phyloP scores from a whole-genome alignment of 2,329 filamentous ascomycete genomes.

The Aspergillus sp. region DNA sequence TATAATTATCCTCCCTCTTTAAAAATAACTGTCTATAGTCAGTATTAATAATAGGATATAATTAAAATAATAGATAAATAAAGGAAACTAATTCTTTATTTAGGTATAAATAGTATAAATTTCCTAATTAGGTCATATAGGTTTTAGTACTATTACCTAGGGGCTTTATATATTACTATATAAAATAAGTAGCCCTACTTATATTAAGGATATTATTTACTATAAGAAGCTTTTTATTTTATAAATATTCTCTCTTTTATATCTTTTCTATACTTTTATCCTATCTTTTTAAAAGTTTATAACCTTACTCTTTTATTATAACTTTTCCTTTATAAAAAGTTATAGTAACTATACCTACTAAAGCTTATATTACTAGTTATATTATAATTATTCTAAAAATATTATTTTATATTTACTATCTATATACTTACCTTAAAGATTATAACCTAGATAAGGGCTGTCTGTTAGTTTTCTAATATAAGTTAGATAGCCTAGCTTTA shows the following conservation, averaged over 20 bases:
- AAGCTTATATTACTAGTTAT: not conserved
- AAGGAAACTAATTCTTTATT: not conserved
- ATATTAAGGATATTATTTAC: not conserved
- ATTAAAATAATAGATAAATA: not conserved
- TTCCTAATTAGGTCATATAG: not conserved
- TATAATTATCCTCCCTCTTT: not conserved
- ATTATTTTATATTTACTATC: too few relatives aligned
- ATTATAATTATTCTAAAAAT: not conserved
- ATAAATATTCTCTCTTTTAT: not conserved
- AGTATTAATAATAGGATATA: not conserved
- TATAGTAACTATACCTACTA: not conserved
- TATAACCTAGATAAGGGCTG: too few relatives aligned
- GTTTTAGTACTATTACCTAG: slow-evolving; percentile 1
- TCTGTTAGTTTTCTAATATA: not conserved
- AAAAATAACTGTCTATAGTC: not conserved
- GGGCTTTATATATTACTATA: slow-evolving; percentile 1
- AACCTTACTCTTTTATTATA: not conserved
- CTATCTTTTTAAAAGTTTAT: too few relatives aligned
- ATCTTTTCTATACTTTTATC: not conserved
- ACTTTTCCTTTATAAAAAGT: not conserved
- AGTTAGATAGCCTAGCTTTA: not conserved
- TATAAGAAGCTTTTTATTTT: not conserved
- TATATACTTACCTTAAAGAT: too few relatives aligned
- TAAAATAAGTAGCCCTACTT: too few relatives aligned
- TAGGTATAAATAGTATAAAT: not conserved